Evolutionary conservation across 331 rosid species (phyloP), one percentile per base, ranked within the genome.

Genomic region (Ulmus americana): DNA sequence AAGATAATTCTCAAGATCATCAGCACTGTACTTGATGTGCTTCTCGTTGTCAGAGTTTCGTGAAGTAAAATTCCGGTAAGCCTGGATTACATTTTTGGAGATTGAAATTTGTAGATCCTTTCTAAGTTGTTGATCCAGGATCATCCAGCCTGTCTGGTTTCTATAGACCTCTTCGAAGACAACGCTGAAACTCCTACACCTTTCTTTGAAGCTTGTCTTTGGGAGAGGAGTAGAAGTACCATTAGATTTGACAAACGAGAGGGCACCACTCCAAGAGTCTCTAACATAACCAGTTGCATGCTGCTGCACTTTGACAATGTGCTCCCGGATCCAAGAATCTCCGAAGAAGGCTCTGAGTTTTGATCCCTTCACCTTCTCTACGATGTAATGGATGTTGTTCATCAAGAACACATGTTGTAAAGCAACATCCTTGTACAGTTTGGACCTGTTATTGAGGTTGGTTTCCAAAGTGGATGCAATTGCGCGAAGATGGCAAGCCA

Each of bases 351-450:
- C 48, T 14, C 64, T 11, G 20, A 82, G 82, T 7, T 81, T 68
- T 14, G 85, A 69, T 61, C 12, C 42, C 71, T 82, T 77, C 6
- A 74, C 86, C 67, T 86, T 88, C 45, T 72, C 75, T 52, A 80
- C 88, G 55, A 88, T 84, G 84, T 86, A 88, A 22, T 82, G 80
- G 18, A 78, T 61, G 79, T 88, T 88, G 50, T 86, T 85, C 94
- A 86, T 74, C 81, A 83, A 70, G 67, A 82, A 88, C 42, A 88
- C 65, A 42, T 82, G 83, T 18, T 71, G 88, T 52, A 88, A 65
- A 50, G 85, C 82, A 50, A 6, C 69, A 47, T 84, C 81, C 14
- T 39, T 74, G 85, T 84, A 88, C 61, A 88, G 57, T 53, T 70
- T 80, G 67, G 88, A 76, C 22, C 71, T 80, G 67, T n/a, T 69